These are phyloP conservation scores for Suhomyces wounanorum DNA, from an alignment of 1,139 yeast species.

Conservation along the genomic window DNA sequence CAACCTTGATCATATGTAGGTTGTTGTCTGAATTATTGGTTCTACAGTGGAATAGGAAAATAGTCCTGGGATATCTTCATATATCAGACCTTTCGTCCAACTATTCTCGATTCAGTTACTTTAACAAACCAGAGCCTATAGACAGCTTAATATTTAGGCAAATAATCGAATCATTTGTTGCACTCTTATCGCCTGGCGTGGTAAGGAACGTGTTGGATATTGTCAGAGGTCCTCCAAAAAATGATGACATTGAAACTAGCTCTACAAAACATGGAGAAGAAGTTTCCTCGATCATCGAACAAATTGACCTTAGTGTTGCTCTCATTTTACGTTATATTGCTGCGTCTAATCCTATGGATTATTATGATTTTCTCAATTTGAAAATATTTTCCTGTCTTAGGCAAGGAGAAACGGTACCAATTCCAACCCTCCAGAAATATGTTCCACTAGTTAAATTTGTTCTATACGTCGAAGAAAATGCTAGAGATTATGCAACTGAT, in stretches of 20 bases:
- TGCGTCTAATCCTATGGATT: conserved; percentile 57
- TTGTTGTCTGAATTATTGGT: conserved; percentile 34
- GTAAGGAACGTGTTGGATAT: conserved; percentile 17
- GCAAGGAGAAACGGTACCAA: conserved; percentile 43
- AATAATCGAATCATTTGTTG: conserved; percentile 16
- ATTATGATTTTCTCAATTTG: conserved; percentile 40
- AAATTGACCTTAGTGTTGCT: conserved; percentile 51
- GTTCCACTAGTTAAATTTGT: conserved; percentile 54
- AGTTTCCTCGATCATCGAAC: conserved; percentile 16
- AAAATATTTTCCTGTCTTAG: conserved; percentile 39
- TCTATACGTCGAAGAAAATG: conserved; percentile 42
- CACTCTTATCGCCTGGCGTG: conserved; percentile 17
- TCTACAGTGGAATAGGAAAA: conserved; percentile 31
- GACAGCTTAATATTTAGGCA: conserved; percentile 8
- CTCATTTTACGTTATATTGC: conserved; percentile 51
- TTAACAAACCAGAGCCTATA: conserved; percentile 17
- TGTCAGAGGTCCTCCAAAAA: conserved; percentile 13
- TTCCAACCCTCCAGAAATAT: conserved; percentile 41
- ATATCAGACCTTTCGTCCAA: conserved; percentile 16
- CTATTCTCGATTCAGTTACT: conserved; percentile 19
- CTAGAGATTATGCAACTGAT: conserved; percentile 40
- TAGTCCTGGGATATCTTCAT: conserved; percentile 8
- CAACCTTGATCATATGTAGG: conserved; percentile 38
- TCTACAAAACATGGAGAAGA: conserved; percentile 4
- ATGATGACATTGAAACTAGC: conserved; percentile 2